Evolutionary conservation across 2,329 filamentous ascomycete species (phyloP), one percentile per base, ranked within the genome.

Genomic region (Lecanicillium sp.): DNA sequence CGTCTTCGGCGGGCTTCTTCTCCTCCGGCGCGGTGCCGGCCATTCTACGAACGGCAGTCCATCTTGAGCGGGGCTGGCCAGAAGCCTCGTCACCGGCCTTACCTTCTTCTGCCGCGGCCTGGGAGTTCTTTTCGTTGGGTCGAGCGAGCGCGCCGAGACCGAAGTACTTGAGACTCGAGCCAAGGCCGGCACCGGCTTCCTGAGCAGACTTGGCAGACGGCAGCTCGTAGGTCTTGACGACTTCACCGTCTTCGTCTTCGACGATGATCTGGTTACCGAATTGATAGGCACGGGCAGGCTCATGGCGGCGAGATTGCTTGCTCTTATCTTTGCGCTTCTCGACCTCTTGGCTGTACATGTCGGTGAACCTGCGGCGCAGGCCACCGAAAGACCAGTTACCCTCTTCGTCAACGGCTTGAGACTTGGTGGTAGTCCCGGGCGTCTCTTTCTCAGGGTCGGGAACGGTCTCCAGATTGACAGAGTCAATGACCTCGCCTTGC

Each of bases 191-290:
- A 15, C 56, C 63, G 15, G 65, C 62, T 11, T 71, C 66, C 50
- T 66, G 69, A 14, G 60, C 60, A 11, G 72, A 69, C 53, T 74
- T 79, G 21, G 78, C 66, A 0, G 74, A 68, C 1, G 85, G 83
- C 23, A 91, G 76, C 54, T 90, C 83, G 60, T 90, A 90, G 49
- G 87, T 83, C 69, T 90, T 90, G 62, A 94, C 78, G 26, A 94
- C 88, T 62, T 94, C 88, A 36, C 87, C 87, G 56, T 90, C 84
- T 63, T 87, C 85, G 53, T 94, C 87, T 67, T 94, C 87, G 14
- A 94, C 86, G 61, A 94, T 91, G 54, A 94, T 88, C 70, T 78
- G 90, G 61, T 88, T 90, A 53, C 88, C 88, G 59, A 89, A 91
- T 55, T 90, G 87, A 61, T 90, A 94, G 5, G 87, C 87, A 40